Percentiles rank a stretch among this genome's conserved stretches.
Conservation (phyloP, 768 basidiomycete genomes). For the Leccinum broughii region DNA sequence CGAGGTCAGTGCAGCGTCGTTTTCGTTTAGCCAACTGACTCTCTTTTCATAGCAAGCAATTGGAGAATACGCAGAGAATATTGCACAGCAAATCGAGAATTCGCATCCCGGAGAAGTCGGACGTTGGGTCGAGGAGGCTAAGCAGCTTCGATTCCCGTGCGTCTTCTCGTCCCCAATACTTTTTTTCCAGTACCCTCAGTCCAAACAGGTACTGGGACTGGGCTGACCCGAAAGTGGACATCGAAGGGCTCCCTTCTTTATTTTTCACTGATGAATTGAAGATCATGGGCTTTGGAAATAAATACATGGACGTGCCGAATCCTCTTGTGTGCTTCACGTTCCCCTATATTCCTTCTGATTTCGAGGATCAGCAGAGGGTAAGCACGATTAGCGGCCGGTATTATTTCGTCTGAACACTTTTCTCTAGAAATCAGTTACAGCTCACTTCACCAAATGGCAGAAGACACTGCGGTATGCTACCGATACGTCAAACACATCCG, state of each 20-base stretch:
- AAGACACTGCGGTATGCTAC: constrained; percentile 21
- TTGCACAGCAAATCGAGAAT: constrained; percentile 28
- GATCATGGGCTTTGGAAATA: constrained; percentile 7
- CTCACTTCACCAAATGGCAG: constrained; percentile 22
- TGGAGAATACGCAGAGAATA: constrained; percentile 23
- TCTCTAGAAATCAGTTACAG: neutral
- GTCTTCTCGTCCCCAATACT: neutral
- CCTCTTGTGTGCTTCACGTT: constrained; percentile 20
- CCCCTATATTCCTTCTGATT: constrained; percentile 22
- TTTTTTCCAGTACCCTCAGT: neutral
- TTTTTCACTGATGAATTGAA: constrained; percentile 16
- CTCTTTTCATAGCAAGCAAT: constrained; percentile 24
- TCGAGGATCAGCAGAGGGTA: constrained; percentile 15
- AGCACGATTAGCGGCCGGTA: neutral
- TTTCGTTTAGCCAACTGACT: neutral
- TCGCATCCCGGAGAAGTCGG: constrained; percentile 18
- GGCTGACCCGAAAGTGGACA: constrained; percentile 23
- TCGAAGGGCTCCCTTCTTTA: constrained; percentile 23
- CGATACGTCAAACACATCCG: constrained; percentile 7
- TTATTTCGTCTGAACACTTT: neutral
- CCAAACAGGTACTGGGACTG: constrained; percentile 32
- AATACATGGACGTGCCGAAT: constrained; percentile 16
- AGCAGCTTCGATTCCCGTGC: constrained; percentile 30
- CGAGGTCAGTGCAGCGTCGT: constrained; percentile 15
- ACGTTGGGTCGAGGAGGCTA: constrained; percentile 21